Evolutionary conservation across 2,329 filamentous ascomycete species (phyloP).

Genomic region (Fusarium tricinctum): DNA sequence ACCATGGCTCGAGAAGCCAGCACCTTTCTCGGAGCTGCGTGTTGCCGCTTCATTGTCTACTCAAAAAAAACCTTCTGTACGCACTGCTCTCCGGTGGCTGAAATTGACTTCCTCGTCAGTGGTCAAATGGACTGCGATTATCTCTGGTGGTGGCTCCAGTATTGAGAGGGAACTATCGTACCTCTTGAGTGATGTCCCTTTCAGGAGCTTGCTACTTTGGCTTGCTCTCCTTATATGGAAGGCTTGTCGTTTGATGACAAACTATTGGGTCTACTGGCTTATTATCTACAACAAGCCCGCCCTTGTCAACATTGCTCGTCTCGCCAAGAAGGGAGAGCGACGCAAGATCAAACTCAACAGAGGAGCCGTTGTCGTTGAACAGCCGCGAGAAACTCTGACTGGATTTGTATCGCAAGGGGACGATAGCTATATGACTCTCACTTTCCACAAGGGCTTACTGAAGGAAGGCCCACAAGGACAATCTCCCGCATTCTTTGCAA

Average conservation of each 20-base stretch:
- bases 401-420: slow-evolving; percentile 9
- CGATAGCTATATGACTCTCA: slow-evolving; percentile 5
- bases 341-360: slow-evolving; percentile 13
- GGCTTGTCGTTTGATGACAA: not conserved
- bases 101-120: not conserved
- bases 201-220: not conserved
- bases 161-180: slow-evolving; percentile 5
- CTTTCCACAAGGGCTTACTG: slow-evolving; percentile 1
- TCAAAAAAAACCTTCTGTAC: not conserved
- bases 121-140: slow-evolving; percentile 3
- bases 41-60: not conserved
- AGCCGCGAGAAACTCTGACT: slow-evolving; percentile 2
- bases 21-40: not conserved
- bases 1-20: not conserved
- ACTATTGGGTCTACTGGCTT: slow-evolving; percentile 5
- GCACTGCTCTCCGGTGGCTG: not conserved
- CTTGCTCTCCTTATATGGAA: not conserved
- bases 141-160: slow-evolving; percentile 4
- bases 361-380: slow-evolving; percentile 1
- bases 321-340: slow-evolving; percentile 10
- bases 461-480: not conserved
- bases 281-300: slow-evolving; percentile 7
- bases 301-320: slow-evolving; percentile 5
- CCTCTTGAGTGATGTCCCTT: not conserved
- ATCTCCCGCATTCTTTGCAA: not conserved